A percentile compares a stretch with the other conserved stretches of the same genome.
Evolutionary conservation across 192 early-diverging fungal species (phyloP).

Genomic region (Coemansia biformis): DNA sequence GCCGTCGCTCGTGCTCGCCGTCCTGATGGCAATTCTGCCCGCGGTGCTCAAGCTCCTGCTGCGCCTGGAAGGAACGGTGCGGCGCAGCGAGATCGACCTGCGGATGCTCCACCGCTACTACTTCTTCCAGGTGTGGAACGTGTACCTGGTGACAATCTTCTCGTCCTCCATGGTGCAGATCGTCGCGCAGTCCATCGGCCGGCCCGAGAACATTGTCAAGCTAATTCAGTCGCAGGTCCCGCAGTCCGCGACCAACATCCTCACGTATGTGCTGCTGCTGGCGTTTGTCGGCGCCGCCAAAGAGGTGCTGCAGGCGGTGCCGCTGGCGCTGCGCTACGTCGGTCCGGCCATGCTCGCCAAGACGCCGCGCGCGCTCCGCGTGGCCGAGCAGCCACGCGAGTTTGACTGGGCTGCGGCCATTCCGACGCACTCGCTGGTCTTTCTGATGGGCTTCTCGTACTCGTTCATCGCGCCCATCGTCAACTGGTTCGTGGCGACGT

Average conservation of each 20-base stretch:
- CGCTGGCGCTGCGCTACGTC: slow-evolving; percentile 60
- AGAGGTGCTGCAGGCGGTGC: slow-evolving; percentile 64
- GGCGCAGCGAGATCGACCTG: slow-evolving; percentile 55
- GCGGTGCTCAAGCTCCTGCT: slow-evolving; percentile 59
- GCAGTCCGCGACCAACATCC: slow-evolving; percentile 70
- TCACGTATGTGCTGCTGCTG: slow-evolving; percentile 79
- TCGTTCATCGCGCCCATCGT: slow-evolving; percentile 76
- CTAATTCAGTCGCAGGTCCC: slow-evolving; percentile 64
- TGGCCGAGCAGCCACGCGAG: slow-evolving; percentile 47
- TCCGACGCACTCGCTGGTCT: slow-evolving; percentile 64
- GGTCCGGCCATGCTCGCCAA: slow-evolving; percentile 54
- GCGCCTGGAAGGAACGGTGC: slow-evolving; percentile 57
- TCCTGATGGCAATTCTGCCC: slow-evolving; percentile 67
- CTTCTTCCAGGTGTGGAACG: slow-evolving; percentile 75
- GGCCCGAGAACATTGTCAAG: slow-evolving; percentile 39
- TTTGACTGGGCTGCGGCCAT: slow-evolving; percentile 60
- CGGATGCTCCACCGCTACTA: slow-evolving; percentile 66
- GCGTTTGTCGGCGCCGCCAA: slow-evolving; percentile 59
- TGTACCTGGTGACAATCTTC: slow-evolving; percentile 73
- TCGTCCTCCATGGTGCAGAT: slow-evolving; percentile 57
- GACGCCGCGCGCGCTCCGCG: slow-evolving; percentile 65
- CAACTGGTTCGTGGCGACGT: slow-evolving; percentile 65
- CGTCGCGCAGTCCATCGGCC: slow-evolving; percentile 16
- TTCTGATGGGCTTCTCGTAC: slow-evolving; percentile 72
- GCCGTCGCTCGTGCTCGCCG: slow-evolving; percentile 62